Conservation (phyloP, 305 asterid genomes). For the Lippia alba region DNA sequence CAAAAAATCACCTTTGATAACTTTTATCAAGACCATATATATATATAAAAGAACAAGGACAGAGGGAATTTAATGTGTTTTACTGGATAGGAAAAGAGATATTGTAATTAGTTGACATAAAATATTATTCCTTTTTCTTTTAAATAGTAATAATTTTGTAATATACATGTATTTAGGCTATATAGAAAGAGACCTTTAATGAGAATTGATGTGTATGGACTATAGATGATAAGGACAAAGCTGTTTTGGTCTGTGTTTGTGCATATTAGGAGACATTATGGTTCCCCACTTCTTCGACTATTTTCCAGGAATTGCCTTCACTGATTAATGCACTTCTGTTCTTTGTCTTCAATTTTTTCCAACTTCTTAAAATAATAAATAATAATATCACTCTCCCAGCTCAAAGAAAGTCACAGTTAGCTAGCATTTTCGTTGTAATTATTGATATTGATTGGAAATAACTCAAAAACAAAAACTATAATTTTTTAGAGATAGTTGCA, state of each 20-base stretch:
- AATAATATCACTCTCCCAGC: conserved; percentile 12
- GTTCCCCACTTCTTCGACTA: conserved; percentile 50
- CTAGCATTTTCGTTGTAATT: conserved; percentile 8
- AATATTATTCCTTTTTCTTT: conserved; percentile 17
- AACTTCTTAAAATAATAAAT: not conserved
- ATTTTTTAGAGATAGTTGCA: not conserved
- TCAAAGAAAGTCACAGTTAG: conserved; percentile 23
- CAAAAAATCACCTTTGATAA: no score
- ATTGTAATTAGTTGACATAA: conserved; percentile 10
- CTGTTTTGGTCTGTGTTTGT: conserved; percentile 45
- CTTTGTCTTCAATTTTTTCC: conserved; percentile 33
- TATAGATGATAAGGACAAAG: conserved; percentile 48
- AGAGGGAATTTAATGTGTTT: conserved; percentile 1
- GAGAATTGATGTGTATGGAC: conserved; percentile 37
- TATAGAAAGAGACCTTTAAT: conserved; percentile 19
- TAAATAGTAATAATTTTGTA: not conserved
- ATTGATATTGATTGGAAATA: not conserved
- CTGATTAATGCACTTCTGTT: conserved; percentile 46
- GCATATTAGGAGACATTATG: conserved; percentile 45
- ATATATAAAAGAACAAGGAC: no score
- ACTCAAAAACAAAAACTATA: not conserved
- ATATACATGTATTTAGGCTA: not conserved
- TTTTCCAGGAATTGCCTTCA: conserved; percentile 54
- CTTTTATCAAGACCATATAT: no score
- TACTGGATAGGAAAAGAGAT: not conserved